phyloP scores from a whole-genome alignment of 2,329 filamentous ascomycete genomes.

The Zasmidium cellare region DNA sequence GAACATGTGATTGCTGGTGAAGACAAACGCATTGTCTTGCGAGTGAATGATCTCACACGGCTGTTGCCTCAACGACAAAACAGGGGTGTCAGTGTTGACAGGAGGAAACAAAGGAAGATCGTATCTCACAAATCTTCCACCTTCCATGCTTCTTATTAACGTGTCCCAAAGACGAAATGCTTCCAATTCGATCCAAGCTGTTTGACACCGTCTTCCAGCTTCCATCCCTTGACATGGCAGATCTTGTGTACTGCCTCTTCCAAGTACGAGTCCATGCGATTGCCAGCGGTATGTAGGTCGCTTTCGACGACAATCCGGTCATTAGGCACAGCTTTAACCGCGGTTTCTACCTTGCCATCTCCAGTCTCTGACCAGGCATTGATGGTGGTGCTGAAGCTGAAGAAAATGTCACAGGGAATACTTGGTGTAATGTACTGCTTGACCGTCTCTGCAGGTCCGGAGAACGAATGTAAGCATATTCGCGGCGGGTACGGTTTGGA shows the following conservation, averaged over 20 bases:
- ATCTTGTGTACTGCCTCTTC: conserved; percentile 75
- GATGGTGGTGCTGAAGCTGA: conserved; percentile 83
- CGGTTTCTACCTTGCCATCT: conserved; percentile 58
- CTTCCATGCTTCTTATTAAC: too few species aligned
- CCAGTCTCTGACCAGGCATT: conserved; percentile 58
- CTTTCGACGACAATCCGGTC: conserved; percentile 83
- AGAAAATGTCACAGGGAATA: conserved; percentile 76
- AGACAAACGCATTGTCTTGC: background rate
- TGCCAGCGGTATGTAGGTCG: conserved; percentile 81
- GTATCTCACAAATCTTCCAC: background rate
- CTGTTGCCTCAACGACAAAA: background rate
- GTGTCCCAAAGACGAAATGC: conserved; percentile 75
- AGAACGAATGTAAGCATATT: conserved; percentile 93
- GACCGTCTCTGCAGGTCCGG: conserved; percentile 71
- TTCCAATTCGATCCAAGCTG: conserved; percentile 73
- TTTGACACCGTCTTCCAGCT: conserved; percentile 67
- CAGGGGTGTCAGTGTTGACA: background rate
- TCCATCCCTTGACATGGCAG: conserved; percentile 77
- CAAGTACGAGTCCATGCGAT: conserved; percentile 73
- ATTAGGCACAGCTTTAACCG: conserved; percentile 72
- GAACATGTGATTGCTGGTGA: background rate
- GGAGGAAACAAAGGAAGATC: background rate
- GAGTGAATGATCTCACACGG: background rate
- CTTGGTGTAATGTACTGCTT: conserved; percentile 73
- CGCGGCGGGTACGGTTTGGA: conserved; percentile 75